phyloP scores from a whole-genome alignment of 345 rosid genomes.

The Lepidium aucheri region DNA sequence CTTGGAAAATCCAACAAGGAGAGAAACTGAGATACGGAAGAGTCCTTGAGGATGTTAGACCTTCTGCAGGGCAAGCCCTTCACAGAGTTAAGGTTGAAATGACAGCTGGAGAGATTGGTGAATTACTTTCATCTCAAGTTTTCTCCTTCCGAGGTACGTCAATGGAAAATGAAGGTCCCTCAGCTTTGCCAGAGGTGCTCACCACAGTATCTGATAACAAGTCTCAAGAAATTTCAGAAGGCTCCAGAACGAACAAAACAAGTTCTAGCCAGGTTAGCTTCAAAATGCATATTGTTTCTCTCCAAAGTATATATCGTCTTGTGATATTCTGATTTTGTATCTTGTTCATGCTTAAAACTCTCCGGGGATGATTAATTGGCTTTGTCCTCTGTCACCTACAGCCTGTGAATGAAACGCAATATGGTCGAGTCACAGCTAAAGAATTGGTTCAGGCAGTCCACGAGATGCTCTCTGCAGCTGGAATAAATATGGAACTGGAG shows the following conservation, averaged over 20 bases:
- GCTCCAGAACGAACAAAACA: constrained; percentile 39
- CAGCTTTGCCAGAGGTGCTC: constrained; percentile 26
- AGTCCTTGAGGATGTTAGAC: constrained; percentile 89
- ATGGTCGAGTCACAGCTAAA: constrained; percentile 71
- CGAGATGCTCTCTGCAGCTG: constrained; percentile 94
- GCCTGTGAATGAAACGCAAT: constrained; percentile 47
- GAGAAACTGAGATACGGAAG: constrained; percentile 87
- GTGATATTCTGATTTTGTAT: background rate
- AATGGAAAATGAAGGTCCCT: constrained; percentile 39
- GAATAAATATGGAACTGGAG: constrained; percentile 71
- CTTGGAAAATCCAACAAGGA: constrained; percentile 71
- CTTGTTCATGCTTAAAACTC: background rate
- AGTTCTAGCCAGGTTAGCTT: constrained; percentile 57
- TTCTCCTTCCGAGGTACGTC: constrained; percentile 78
- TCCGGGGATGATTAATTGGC: background rate
- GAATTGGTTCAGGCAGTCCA: constrained; percentile 86
- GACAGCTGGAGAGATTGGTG: constrained; percentile 47
- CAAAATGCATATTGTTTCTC: background rate
- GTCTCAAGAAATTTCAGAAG: constrained; percentile 33
- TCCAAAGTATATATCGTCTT: background rate
- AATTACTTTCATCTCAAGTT: constrained; percentile 82
- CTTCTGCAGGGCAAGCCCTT: constrained; percentile 85
- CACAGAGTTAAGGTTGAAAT: constrained; percentile 83
- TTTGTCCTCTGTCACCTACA: constrained; percentile 28
- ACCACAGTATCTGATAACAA: constrained; percentile 22